These are phyloP conservation scores for Phoenix dactylifera DNA, from an alignment of 176 grass and related monocot species.

Conservation along the genomic window DNA sequence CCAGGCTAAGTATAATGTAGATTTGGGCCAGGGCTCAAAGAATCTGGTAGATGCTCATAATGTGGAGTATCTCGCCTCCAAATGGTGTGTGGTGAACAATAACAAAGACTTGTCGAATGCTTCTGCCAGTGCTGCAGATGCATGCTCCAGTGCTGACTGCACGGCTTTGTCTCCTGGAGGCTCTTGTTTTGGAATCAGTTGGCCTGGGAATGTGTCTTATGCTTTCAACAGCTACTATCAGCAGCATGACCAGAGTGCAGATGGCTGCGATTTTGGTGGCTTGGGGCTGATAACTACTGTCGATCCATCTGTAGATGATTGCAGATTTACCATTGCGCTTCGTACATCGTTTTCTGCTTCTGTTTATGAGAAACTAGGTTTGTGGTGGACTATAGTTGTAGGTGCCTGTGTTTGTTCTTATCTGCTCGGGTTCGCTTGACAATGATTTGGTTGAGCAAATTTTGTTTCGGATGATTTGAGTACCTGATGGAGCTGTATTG, in stretches of 20 bases:
- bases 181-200: constrained; percentile 56
- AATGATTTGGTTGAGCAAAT: background rate
- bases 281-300: constrained; percentile 80
- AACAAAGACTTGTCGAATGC: constrained; percentile 62
- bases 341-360: constrained; percentile 37
- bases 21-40: constrained; percentile 70
- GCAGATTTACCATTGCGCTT: constrained; percentile 59
- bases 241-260: constrained; percentile 63
- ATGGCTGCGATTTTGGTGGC: constrained; percentile 63
- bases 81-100: constrained; percentile 88
- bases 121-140: constrained; percentile 40
- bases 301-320: constrained; percentile 72
- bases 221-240: constrained; percentile 93
- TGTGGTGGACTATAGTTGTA: constrained; percentile 20
- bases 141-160: constrained; percentile 70
- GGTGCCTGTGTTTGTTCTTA: constrained; percentile 5
- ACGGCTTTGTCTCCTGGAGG: constrained; percentile 60
- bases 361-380: constrained; percentile 11
- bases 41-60: constrained; percentile 46
- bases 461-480: no score
- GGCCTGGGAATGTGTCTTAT: constrained; percentile 85
- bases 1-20: constrained; percentile 66
- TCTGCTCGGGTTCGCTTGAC: background rate
- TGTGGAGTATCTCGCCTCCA: constrained; percentile 63
- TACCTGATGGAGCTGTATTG: no score